Base-by-base conservation (phyloP, 345 rosid species). In the Camelina sativa region DNA sequence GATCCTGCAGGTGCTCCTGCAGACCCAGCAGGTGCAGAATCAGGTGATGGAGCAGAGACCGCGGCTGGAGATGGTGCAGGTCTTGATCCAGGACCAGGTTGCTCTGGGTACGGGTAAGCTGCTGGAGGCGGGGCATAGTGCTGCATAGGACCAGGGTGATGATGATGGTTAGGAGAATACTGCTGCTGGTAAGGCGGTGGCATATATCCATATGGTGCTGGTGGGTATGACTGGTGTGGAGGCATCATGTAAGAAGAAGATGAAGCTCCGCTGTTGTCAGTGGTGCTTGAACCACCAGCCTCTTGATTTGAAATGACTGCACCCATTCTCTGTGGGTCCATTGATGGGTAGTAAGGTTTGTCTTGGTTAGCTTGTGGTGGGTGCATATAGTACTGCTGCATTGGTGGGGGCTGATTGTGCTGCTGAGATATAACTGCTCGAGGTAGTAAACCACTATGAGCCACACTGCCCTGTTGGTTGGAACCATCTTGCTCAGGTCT, bases 251-350 rank as follows among this genome's bases (percentile, higher is more conserved):
- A 79, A 16, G 81, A 89, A 73, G 89, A 56, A 84, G 96, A 7
- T 81, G 74, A 17, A 57, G 83, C 82, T 12, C 88, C 65, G 55
- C 53, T 87, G 71, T 79, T 85, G 78, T 90, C 92, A 1, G 80
- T 73, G 16, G 67, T 80, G 55, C 74, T 75, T 35, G 88, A 72
- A 67, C 85, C 72, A 67, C 86, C 72, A n/a, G 89, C 91, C 53
- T 94, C 98, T 59, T 91, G 91, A 62, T 86, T 76, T 23, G 88
- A 88, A 71, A 90, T 73, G 75, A 90, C 60, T 2, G 97, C 97
- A 58, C 97, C 98, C 98, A 94, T 94, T 75, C 98, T 80, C 62
- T 94, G 98, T 61, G 98, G 98, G 79, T 94, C 97, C 96, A 91
- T 94, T 23, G 97, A 94, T 34, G 98, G 97, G 79, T 94, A 94